Conservation (phyloP, 495 filamentous ascomycete species). For the Penicillium tannophilum region DNA sequence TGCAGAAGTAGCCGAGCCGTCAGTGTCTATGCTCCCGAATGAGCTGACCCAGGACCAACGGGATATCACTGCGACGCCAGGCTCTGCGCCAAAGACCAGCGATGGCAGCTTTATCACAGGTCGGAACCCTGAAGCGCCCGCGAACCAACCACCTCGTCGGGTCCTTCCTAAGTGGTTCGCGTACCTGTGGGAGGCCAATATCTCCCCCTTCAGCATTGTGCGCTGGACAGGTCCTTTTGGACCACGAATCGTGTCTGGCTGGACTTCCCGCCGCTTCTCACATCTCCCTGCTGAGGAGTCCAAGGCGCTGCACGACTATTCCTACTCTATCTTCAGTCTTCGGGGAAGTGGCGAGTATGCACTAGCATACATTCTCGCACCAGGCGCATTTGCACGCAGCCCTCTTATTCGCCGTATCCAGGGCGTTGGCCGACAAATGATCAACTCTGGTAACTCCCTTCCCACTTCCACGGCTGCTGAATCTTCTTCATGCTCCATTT, state of each 20-base stretch:
- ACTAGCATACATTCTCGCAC: constrained; percentile 87
- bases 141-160: constrained; percentile 53
- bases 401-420: constrained; percentile 86
- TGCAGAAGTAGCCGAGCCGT: constrained; percentile 76
- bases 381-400: constrained; percentile 87
- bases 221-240: constrained; percentile 91
- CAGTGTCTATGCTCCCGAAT: constrained; percentile 65
- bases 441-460: constrained; percentile 28
- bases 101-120: constrained; percentile 64
- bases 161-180: constrained; percentile 81
- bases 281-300: constrained; percentile 82
- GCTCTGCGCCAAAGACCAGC: constrained; percentile 42
- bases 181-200: constrained; percentile 95
- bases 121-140: constrained; percentile 19
- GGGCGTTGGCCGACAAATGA: constrained; percentile 73
- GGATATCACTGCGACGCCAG: constrained; percentile 41
- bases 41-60: constrained; percentile 78
- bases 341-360: constrained; percentile 94
- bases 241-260: constrained; percentile 88
- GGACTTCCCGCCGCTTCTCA: constrained; percentile 90
- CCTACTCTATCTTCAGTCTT: constrained; percentile 92
- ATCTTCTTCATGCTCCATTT: constrained; percentile 19
- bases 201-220: constrained; percentile 90
- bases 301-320: constrained; percentile 84
- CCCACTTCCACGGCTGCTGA: constrained; percentile 10